Conservation (phyloP, 371 early-diverging fungal genomes). For the Capillidium rhysosporum region DNA sequence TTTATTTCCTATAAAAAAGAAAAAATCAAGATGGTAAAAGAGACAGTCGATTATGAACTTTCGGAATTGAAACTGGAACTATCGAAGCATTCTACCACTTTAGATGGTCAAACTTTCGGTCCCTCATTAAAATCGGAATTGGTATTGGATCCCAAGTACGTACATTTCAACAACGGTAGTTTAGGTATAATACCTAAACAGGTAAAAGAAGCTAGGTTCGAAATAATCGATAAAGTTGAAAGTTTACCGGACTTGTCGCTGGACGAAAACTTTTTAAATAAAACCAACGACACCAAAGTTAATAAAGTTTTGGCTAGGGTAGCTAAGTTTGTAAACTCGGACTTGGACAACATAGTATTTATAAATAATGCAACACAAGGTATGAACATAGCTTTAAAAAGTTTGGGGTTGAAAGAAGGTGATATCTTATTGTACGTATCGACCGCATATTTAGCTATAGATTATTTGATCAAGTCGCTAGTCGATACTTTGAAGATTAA, state of each 20-base stretch:
- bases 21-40: too few relatives aligned
- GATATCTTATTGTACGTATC: conserved; percentile 17
- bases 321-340: conserved; percentile 13
- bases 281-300: conserved; percentile 7
- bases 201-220: conserved; percentile 3
- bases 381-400: conserved; percentile 15
- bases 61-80: too few relatives aligned
- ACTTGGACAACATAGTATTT: conserved; percentile 16
- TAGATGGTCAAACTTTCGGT: neutral
- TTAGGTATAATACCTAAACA: conserved; percentile 7
- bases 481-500: conserved; percentile 11
- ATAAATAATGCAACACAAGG: conserved; percentile 16
- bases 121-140: neutral
- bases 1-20: too few relatives aligned
- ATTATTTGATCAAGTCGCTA: conserved; percentile 15
- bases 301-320: conserved; percentile 11
- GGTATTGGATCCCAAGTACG: neutral
- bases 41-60: too few relatives aligned
- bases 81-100: neutral
- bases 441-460: conserved; percentile 25
- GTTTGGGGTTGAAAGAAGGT: conserved; percentile 11
- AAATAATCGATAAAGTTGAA: conserved; percentile 7
- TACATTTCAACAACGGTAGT: conserved; percentile 9
- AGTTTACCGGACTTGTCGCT: neutral
- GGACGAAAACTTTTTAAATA: neutral